Evolutionary conservation across 176 grass and related monocot species (phyloP).

Genomic region (Panicum miliaceum): DNA sequence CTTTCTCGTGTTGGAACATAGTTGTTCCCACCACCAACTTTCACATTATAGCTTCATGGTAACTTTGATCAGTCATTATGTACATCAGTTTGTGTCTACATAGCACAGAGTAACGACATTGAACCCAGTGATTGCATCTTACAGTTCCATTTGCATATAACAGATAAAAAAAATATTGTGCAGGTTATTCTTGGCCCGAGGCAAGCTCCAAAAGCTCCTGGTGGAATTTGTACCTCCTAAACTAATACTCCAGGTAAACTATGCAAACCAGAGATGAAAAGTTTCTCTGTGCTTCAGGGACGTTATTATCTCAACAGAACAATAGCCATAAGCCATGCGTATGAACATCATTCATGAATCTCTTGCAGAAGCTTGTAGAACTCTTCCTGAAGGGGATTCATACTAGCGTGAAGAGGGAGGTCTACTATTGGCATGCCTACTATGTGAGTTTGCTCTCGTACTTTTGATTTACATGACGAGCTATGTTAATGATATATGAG

Average conservation of each 20-base stretch:
- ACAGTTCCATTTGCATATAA: conserved; percentile 33
- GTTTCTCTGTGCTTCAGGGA: conserved; percentile 3
- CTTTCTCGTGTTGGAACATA: not conserved
- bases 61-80: not conserved
- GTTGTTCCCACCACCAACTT: not conserved
- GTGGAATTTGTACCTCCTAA: conserved; percentile 74
- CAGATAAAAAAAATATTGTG: not conserved
- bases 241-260: conserved; percentile 68
- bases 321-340: not conserved
- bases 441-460: conserved; percentile 55
- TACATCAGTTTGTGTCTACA: not conserved
- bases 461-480: not conserved
- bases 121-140: conserved; percentile 18
- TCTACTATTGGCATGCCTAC: conserved; percentile 76
- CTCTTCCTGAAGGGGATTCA: conserved; percentile 70
- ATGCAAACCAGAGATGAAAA: conserved; percentile 2
- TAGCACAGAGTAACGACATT: conserved; percentile 5
- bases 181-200: conserved; percentile 63
- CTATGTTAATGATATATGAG: conserved; percentile 11
- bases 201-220: conserved; percentile 76
- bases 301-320: not conserved
- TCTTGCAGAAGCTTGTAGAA: conserved; percentile 63
- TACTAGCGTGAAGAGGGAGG: conserved; percentile 49
- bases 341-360: conserved; percentile 22
- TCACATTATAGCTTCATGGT: not conserved